These are phyloP conservation scores for Ceratobasidium sp. DNA, from an alignment of 1,284 basidiomycete genomes.

Conservation along the genomic window DNA sequence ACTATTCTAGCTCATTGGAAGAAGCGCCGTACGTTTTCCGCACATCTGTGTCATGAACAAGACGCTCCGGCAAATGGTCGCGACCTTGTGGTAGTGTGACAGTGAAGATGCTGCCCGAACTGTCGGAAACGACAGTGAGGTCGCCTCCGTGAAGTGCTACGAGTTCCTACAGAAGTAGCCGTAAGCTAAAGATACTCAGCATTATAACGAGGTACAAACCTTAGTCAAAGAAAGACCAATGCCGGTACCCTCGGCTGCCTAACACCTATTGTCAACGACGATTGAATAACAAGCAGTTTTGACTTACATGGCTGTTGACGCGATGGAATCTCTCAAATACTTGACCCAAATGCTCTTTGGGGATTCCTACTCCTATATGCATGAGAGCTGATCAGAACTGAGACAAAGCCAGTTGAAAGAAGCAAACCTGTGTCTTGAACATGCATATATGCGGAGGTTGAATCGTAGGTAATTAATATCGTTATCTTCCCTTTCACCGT, in stretches of 20 bases:
- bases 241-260: conserved; percentile 53
- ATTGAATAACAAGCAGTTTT: neutral
- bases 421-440: conserved; percentile 14
- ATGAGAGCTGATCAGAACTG: conserved; percentile 34
- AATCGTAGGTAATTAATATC: conserved; percentile 45
- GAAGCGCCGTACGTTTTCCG: conserved; percentile 25
- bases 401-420: neutral
- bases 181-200: neutral
- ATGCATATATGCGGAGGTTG: conserved; percentile 7
- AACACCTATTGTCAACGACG: neutral
- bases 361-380: conserved; percentile 50
- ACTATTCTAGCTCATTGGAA: conserved; percentile 34
- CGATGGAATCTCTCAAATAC: conserved; percentile 52
- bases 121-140: conserved; percentile 15
- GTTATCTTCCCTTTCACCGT: conserved; percentile 48
- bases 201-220: neutral
- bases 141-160: conserved; percentile 52
- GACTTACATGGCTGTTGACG: conserved; percentile 44
- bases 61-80: conserved; percentile 47
- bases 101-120: conserved; percentile 17
- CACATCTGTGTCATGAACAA: conserved; percentile 46
- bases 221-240: conserved; percentile 53
- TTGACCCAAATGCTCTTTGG: conserved; percentile 46
- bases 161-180: conserved; percentile 46
- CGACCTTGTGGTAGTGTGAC: conserved; percentile 14